Evolutionary conservation across 495 filamentous ascomycete genomes (phyloP).

Genomic region (Pyrenopolyporus hunteri): DNA sequence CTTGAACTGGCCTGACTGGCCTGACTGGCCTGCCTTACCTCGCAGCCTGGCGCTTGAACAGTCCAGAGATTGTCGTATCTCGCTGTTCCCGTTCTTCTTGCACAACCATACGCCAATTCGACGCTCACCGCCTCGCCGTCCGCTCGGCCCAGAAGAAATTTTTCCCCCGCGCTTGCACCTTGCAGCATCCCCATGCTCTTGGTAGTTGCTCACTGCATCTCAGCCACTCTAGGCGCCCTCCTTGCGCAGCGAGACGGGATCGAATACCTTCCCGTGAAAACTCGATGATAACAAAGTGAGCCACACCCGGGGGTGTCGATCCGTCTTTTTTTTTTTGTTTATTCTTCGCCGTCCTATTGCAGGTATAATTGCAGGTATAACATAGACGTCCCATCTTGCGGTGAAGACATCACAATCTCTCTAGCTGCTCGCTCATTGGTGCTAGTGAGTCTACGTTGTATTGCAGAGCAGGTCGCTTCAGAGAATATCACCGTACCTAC

Average conservation of each 20-base stretch:
- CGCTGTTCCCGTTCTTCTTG: conserved; percentile 11
- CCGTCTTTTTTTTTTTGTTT: conserved; percentile 1
- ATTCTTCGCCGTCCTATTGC: conserved; percentile 12
- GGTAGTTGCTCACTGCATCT: conserved; percentile 8
- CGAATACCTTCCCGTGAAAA: conserved; percentile 10
- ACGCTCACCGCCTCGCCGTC: conserved; percentile 34
- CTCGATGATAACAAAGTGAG: background rate
- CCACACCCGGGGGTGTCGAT: conserved; percentile 6
- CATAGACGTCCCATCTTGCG: too few relatives aligned
- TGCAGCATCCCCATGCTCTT: conserved; percentile 13
- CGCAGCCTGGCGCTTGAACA: conserved; percentile 27
- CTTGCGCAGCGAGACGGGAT: conserved; percentile 19
- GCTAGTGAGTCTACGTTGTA: conserved; percentile 15
- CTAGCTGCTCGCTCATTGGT: conserved; percentile 8
- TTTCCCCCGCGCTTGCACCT: conserved; percentile 26
- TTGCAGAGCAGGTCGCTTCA: conserved; percentile 31
- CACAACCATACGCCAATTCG: conserved; percentile 35
- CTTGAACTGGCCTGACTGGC: too few relatives aligned
- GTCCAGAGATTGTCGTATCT: conserved; percentile 34
- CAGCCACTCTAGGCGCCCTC: conserved; percentile 9
- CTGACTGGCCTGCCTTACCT: conserved; percentile 26
- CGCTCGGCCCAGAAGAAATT: conserved; percentile 17
- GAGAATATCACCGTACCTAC: conserved; percentile 23
- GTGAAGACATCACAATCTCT: conserved; percentile 22
- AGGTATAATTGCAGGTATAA: too few relatives aligned